These are phyloP conservation scores for Boletus rubropictus DNA, from an alignment of 768 basidiomycete genomes.

Conservation along the genomic window DNA sequence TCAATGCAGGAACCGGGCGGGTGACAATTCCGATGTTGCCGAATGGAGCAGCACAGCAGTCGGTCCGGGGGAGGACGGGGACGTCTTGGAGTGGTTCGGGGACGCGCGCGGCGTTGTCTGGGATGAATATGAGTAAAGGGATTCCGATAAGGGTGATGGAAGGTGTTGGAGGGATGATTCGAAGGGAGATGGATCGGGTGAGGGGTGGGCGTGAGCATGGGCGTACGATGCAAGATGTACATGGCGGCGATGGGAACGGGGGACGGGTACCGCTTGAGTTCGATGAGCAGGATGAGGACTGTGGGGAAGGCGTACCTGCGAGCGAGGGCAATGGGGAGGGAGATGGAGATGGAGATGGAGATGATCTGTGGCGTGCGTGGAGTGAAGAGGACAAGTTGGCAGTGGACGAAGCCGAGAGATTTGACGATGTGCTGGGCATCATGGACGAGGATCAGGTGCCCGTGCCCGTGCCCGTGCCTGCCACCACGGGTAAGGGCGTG, in stretches of 20 bases:
- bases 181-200: conserved; percentile 42
- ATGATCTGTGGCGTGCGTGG: conserved; percentile 24
- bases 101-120: conserved; percentile 14
- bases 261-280: conserved; percentile 44
- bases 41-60: conserved; percentile 46
- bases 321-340: not conserved
- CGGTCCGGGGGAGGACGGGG: not conserved
- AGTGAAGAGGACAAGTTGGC: conserved; percentile 28
- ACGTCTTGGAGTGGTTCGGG: conserved; percentile 14
- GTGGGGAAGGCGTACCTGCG: conserved; percentile 25
- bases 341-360: conserved; percentile 10
- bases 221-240: not conserved
- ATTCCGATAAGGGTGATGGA: conserved; percentile 58
- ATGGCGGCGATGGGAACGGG: not conserved
- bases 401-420: conserved; percentile 29
- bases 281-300: conserved; percentile 67
- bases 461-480: conserved; percentile 7
- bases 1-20: conserved; percentile 33
- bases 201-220: conserved; percentile 3
- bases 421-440: conserved; percentile 31
- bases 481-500: not conserved
- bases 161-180: conserved; percentile 49
- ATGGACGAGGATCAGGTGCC: conserved; percentile 31
- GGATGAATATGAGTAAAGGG: conserved; percentile 18
- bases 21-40: conserved; percentile 67